Base-by-base conservation (phyloP, 495 filamentous ascomycete genomes). In the Hypomontagnella submonticulosa region DNA sequence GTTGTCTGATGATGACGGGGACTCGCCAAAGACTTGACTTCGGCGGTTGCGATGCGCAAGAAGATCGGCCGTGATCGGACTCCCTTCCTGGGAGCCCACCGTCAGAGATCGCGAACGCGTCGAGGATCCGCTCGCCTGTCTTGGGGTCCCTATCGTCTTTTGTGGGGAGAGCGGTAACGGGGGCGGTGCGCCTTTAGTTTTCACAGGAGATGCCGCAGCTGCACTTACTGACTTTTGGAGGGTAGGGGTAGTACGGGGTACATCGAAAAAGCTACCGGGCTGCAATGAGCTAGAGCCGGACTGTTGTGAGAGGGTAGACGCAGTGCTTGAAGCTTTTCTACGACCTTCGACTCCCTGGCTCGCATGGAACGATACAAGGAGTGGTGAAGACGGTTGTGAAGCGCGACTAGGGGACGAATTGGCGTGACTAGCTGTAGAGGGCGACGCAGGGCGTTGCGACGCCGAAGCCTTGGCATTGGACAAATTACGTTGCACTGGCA, bases 1-100 rank as follows among this genome's bases (percentile, higher is more conserved):
- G 63, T 96, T 98, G 73, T 99, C 95, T 0, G 95, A 99, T 0
- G 96, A 98, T 0, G 95, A 98, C 23, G 95, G 95, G 3, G 96
- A 98, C 75, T 97, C 89, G 72, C 98, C 96, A 68, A 97, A 91
- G 6, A 97, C 88, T 72, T 97, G 94, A 72, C 93, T 97, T 65
- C 93, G 85, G 23, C 93, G 90, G 75, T 97, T 97, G 70, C 92
- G 85, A 60, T 86, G 82, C 0, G 89, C 86, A 61, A 92, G 86
- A 33, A 90, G 79, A 61, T 96, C 88, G 43, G 87, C 80, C n/a
- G 86, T 74, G 8, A 83, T 77, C 15, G 79, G 79, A 52, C 94
- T 96, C 4, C 90, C 89, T 76, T 98, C 95, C 71, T 97, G 90
- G 15, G 95, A 98, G 5, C 95, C 95, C 54, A 97, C 91, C 1